These are phyloP conservation scores for Xanthoparmelia taractica DNA, from an alignment of 495 filamentous ascomycete species.

Conservation along the genomic window DNA sequence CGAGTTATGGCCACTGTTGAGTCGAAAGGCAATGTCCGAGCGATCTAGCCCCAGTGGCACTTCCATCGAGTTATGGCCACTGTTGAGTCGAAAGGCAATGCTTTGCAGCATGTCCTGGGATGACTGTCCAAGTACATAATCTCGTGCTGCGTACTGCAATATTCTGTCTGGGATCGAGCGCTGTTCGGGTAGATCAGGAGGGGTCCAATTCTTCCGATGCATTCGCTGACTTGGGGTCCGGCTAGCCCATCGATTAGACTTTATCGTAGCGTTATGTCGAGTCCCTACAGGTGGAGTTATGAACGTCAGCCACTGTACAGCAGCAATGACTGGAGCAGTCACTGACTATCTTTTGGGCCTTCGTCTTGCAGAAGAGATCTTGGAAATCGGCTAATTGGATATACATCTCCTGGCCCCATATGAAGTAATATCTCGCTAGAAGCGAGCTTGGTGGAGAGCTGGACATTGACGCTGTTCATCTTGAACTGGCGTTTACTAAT, in stretches of 20 bases:
- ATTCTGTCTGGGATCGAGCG: not conserved
- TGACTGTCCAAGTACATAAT: conserved; percentile 15
- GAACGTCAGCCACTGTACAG: not conserved
- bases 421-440: conserved; percentile 18
- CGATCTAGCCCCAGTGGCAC: not conserved
- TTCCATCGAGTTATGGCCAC: too few relatives aligned
- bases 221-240: conserved; percentile 9
- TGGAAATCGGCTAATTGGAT: conserved; percentile 24
- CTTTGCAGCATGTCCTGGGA: not conserved
- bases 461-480: conserved; percentile 12
- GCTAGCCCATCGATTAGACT: conserved; percentile 13
- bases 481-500: conserved; percentile 8
- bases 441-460: conserved; percentile 15
- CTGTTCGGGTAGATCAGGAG: conserved; percentile 1
- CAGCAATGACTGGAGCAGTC: not conserved
- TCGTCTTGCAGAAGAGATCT: conserved; percentile 21
- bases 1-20: conserved; percentile 2
- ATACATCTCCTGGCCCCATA: not conserved
- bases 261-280: not conserved
- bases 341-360: conserved; percentile 6
- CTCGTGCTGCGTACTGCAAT: not conserved
- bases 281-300: conserved; percentile 1
- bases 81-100: conserved; percentile 1
- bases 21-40: too few relatives aligned
- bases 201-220: conserved; percentile 7